Conservation (phyloP, 495 filamentous ascomycete species). For the Tuber magnatum region DNA sequence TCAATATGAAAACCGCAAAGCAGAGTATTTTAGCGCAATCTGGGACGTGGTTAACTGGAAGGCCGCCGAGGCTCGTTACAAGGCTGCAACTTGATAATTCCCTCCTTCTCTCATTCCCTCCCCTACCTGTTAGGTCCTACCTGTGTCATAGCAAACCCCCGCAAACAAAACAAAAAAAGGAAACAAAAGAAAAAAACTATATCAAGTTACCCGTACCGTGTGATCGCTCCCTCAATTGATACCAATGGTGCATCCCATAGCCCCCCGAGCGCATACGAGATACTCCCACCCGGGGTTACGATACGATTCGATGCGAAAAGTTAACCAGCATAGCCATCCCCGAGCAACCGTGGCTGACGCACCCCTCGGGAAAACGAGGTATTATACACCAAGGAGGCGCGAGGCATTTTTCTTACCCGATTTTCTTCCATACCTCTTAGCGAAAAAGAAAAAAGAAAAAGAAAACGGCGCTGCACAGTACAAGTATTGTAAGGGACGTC, state of each 20-base stretch:
- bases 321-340: neutral
- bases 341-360: neutral
- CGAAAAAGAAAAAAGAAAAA: neutral
- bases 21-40: constrained; percentile 91
- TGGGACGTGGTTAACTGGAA: constrained; percentile 99
- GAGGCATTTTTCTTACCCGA: neutral
- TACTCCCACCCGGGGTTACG: neutral
- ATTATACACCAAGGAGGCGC: neutral
- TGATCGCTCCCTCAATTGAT: neutral
- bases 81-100: constrained; percentile 16
- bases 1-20: constrained; percentile 98
- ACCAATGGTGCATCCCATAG: neutral
- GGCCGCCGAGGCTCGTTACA: constrained; percentile 77
- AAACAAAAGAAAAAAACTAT: neutral
- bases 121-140: neutral
- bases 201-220: neutral
- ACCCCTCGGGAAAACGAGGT: neutral
- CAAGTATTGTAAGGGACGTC: neutral
- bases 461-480: neutral
- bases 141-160: neutral
- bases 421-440: neutral
- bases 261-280: neutral
- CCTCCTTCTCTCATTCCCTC: neutral
- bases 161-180: neutral
- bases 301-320: neutral